phyloP scores from a whole-genome alignment of 768 basidiomycete genomes.

The Lactarius vividus region DNA sequence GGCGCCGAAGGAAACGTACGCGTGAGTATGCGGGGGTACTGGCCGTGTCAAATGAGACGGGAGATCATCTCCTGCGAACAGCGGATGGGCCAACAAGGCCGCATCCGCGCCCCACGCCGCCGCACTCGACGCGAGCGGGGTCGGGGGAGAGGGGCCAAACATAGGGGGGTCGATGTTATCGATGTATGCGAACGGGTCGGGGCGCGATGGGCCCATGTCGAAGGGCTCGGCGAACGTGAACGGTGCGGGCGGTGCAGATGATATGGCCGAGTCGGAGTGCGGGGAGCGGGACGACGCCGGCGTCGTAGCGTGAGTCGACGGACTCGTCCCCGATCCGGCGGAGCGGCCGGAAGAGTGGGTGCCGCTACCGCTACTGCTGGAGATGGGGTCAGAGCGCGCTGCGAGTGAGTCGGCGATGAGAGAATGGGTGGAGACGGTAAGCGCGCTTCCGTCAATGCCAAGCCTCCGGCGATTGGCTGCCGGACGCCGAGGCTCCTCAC shows the following conservation, averaged over 20 bases:
- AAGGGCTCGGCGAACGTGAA: background rate
- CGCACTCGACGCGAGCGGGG: constrained; percentile 8
- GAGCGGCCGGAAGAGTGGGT: background rate
- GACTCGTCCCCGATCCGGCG: background rate
- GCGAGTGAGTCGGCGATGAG: background rate
- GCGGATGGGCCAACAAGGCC: constrained; percentile 30
- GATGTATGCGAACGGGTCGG: constrained; percentile 33
- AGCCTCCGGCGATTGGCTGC: constrained; percentile 31
- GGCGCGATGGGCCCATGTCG: constrained; percentile 10
- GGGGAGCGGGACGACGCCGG: constrained; percentile 14
- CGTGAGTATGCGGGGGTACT: constrained; percentile 63
- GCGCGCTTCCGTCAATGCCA: constrained; percentile 4
- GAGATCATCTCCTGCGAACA: constrained; percentile 32
- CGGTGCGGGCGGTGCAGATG: constrained; percentile 6
- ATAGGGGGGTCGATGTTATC: constrained; percentile 9
- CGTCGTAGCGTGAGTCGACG: constrained; percentile 27
- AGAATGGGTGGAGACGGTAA: background rate
- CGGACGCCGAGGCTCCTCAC: constrained; percentile 32
- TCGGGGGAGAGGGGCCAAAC: background rate
- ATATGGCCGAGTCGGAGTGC: constrained; percentile 8
- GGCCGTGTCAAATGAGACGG: constrained; percentile 39
- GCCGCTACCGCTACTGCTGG: background rate
- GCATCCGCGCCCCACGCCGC: constrained; percentile 11
- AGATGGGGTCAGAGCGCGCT: background rate
- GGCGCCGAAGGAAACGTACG: constrained; percentile 84